Base-by-base conservation (phyloP, 768 basidiomycete species). In the Tulasnella calospora region DNA sequence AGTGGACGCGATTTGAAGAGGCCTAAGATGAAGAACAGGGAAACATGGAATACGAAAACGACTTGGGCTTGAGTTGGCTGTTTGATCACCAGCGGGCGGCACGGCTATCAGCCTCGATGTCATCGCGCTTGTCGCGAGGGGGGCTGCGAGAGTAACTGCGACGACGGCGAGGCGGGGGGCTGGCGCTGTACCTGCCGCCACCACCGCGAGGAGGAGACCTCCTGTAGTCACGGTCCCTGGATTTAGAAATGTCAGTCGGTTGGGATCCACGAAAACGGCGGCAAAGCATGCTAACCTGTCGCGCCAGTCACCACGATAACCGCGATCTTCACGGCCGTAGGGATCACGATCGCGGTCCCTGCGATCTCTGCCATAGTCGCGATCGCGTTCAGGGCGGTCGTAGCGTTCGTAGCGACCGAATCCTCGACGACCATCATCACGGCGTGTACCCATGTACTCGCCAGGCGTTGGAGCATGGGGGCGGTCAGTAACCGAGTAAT, bases 401-500 rank as follows among this genome's bases (percentile, higher is more conserved):
- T 85, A 83, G 30, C 83, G 79, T 38, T 83, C 83, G 61, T 67
- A 67, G 17, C 61, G 61, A 80, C 86, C 84, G 30, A 15, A 38
- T 27, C 78, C 57, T 69, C 74, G 74, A 33, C 81, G 77, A 27
- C 74, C 44, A 51, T 76, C 72, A 19, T 88, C 85, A 76, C 93
- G 92, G 72, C 93, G 90, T 81, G 94, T 92, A 17, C 97, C 95
- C 94, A 97, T 97, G 84, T 98, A 99, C 86, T 98, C 94, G 79
- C 97, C 97, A 5, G 97, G 97, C 13, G 97, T 99, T 12, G 98
- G 95, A 19, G 93, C 92, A 85, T 99, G 97, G 35, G 97, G 94
- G 70, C 94, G 90, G 80, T 93, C 91, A 13, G 97, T 99, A 72
- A 97, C 93, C 0, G 95, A 98, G 83, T 93, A 99, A 83, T 99